Conservation (phyloP, 495 filamentous ascomycete genomes). For the Terfezia claveryi region DNA sequence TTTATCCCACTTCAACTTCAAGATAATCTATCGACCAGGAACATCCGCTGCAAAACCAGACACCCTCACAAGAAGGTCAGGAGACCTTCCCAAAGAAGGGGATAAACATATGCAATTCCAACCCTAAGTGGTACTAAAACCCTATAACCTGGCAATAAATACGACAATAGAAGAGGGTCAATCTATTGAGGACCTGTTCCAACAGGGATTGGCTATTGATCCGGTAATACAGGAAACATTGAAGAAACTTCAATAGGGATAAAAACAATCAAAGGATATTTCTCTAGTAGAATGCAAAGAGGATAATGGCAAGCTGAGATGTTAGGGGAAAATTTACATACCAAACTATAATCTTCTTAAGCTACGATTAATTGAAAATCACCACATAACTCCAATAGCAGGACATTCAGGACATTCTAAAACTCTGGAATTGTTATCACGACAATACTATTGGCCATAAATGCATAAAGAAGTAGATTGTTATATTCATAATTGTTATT, state of each 20-base stretch:
- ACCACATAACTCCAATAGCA: too few species aligned
- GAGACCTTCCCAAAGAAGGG: constrained; percentile 3
- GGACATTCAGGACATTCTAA: too few species aligned
- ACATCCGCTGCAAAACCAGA: constrained; percentile 11
- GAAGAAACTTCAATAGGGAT: not conserved
- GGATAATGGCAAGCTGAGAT: too few species aligned
- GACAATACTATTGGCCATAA: too few species aligned
- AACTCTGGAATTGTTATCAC: too few species aligned
- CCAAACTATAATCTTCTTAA: too few species aligned
- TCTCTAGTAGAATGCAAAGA: not conserved
- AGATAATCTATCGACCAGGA: constrained; percentile 14
- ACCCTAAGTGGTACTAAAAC: not conserved
- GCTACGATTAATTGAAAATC: too few species aligned
- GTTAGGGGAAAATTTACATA: too few species aligned
- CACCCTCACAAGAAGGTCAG: constrained; percentile 3
- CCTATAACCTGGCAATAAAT: not conserved
- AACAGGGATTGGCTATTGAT: not conserved
- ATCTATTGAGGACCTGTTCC: not conserved
- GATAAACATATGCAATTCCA: not conserved
- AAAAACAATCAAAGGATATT: not conserved
- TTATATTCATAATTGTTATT: too few species aligned
- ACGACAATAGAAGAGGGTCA: not conserved
- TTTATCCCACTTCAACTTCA: constrained; percentile 15
- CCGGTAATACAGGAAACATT: not conserved
- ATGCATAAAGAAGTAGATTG: too few species aligned